phyloP scores from a whole-genome alignment of 2,329 filamentous ascomycete genomes.

The Fusarium lyarnte region DNA sequence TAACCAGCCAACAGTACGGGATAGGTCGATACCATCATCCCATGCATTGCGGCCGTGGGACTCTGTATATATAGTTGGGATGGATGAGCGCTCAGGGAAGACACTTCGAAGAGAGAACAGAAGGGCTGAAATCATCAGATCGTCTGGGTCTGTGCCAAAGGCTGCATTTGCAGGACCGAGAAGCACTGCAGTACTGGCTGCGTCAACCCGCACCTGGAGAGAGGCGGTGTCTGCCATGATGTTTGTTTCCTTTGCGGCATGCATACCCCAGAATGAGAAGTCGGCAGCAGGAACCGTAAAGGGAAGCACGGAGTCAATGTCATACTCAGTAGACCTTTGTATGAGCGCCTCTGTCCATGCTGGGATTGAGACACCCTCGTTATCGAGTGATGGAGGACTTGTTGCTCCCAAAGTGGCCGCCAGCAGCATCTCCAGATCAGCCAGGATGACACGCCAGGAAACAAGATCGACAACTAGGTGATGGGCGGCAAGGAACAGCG shows the following conservation, averaged over 20 bases:
- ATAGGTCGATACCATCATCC: background rate
- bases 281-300: background rate
- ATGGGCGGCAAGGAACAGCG: constrained; percentile 9
- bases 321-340: background rate
- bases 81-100: background rate
- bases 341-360: background rate
- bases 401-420: background rate
- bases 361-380: background rate
- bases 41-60: background rate
- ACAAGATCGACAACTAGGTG: constrained; percentile 26
- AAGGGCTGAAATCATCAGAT: background rate
- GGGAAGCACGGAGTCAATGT: background rate
- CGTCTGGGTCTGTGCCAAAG: background rate
- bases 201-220: background rate
- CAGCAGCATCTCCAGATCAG: constrained; percentile 6
- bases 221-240: background rate
- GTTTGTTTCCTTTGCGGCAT: background rate
- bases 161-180: background rate
- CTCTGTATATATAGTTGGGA: background rate
- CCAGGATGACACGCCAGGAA: constrained; percentile 17
- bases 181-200: background rate
- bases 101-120: background rate
- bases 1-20: background rate
- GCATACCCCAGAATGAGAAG: background rate
- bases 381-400: background rate